Evolutionary conservation across 1,139 yeast species (phyloP).

Genomic region (Taiozyma sp.): DNA sequence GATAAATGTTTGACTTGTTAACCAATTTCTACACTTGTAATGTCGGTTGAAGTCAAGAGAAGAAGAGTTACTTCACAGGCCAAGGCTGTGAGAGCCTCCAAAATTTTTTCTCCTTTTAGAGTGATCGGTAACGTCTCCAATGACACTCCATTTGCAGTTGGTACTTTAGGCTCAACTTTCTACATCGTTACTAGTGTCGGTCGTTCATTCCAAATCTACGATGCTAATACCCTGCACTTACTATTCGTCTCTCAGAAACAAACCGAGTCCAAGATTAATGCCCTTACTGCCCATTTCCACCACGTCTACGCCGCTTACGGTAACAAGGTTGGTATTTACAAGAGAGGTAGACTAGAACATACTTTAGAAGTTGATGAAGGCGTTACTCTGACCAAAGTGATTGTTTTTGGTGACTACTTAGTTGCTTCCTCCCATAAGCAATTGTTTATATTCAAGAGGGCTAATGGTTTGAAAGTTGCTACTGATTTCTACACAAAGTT

Average conservation of each 20-base stretch:
- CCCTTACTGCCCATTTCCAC: slow-evolving; percentile 79
- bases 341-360: slow-evolving; percentile 73
- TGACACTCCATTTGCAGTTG: slow-evolving; percentile 79
- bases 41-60: slow-evolving; percentile 23
- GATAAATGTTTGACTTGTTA: background rate
- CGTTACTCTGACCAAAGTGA: slow-evolving; percentile 40
- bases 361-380: slow-evolving; percentile 36
- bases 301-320: slow-evolving; percentile 79
- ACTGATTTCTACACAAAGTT: slow-evolving; percentile 66
- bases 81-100: slow-evolving; percentile 29
- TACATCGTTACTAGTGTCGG: slow-evolving; percentile 91
- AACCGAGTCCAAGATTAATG: slow-evolving; percentile 64
- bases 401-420: slow-evolving; percentile 77
- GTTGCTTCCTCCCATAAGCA: slow-evolving; percentile 55
- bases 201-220: slow-evolving; percentile 85
- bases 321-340: slow-evolving; percentile 68
- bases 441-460: slow-evolving; percentile 61
- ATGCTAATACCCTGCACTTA: slow-evolving; percentile 82
- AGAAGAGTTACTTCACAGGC: slow-evolving; percentile 22
- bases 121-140: slow-evolving; percentile 70
- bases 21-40: background rate
- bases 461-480: slow-evolving; percentile 44
- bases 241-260: slow-evolving; percentile 83
- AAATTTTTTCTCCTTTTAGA: slow-evolving; percentile 53
- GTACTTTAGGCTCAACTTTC: slow-evolving; percentile 84